Conservation (phyloP, 352 stramenopile species). For the Salisapilia sapeloensis region DNA sequence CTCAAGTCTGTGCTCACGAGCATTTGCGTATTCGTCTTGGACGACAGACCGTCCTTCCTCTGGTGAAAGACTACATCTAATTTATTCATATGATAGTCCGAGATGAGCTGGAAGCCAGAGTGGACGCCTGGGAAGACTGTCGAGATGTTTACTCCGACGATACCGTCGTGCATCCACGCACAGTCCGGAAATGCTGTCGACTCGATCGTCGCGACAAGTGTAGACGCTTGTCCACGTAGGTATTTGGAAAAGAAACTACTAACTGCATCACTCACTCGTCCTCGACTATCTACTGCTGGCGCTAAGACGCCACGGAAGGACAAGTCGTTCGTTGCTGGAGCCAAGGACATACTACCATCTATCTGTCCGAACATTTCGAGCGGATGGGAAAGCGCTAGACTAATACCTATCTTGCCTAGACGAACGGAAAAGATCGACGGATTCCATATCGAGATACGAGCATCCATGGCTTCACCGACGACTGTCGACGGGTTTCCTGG, state of each 20-base stretch:
- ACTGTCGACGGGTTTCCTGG: constrained; percentile 19
- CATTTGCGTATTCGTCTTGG: constrained; percentile 48
- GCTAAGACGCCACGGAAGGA: constrained; percentile 25
- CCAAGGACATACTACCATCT: constrained; percentile 32
- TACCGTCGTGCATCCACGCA: constrained; percentile 39
- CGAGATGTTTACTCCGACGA: constrained; percentile 38
- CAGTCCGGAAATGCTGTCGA: constrained; percentile 27
- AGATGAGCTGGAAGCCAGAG: constrained; percentile 43
- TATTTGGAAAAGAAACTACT: constrained; percentile 55
- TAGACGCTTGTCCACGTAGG: constrained; percentile 28
- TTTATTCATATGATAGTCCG: constrained; percentile 39
- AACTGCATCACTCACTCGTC: constrained; percentile 27
- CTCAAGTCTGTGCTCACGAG: constrained; percentile 43
- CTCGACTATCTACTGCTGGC: constrained; percentile 16
- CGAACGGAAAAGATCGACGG: constrained; percentile 50
- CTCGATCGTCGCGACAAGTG: constrained; percentile 30
- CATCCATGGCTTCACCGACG: constrained; percentile 27
- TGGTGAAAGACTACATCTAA: constrained; percentile 44
- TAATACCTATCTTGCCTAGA: constrained; percentile 40
- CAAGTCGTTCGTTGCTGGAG: constrained; percentile 26
- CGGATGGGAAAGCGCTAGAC: constrained; percentile 13
- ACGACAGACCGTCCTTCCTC: constrained; percentile 4
- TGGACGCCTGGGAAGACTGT: constrained; percentile 44
- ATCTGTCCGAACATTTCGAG: constrained; percentile 28
- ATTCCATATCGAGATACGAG: constrained; percentile 48